phyloP scores from a whole-genome alignment of 345 rosid species.

The Heritiera fomes region DNA sequence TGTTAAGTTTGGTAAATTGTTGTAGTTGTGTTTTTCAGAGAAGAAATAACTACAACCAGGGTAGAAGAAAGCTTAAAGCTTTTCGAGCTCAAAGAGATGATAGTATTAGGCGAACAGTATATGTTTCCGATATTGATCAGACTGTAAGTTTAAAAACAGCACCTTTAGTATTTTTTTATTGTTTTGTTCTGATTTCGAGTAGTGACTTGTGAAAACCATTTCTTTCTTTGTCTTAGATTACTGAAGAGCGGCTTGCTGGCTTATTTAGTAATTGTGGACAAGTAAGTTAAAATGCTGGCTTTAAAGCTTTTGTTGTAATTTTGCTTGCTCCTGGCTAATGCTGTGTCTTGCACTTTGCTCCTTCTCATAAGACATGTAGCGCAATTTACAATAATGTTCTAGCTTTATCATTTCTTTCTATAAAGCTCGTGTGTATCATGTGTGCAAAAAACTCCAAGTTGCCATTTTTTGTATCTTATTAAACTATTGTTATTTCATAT shows the following conservation, averaged over 20 bases:
- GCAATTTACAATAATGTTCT: neutral
- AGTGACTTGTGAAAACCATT: neutral
- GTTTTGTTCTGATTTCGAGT: constrained; percentile 6
- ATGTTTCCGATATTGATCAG: constrained; percentile 65
- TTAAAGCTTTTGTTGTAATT: neutral
- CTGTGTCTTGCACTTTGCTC: neutral
- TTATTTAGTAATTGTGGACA: constrained; percentile 77
- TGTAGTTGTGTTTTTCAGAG: constrained; percentile 43
- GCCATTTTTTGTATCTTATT: neutral
- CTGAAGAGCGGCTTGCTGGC: constrained; percentile 87
- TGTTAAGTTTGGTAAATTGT: constrained; percentile 7
- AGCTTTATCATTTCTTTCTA: neutral
- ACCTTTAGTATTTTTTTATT: neutral
- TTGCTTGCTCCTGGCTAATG: neutral
- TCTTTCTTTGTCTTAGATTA: constrained; percentile 48
- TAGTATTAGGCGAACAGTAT: constrained; percentile 59
- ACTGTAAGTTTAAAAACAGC: constrained; percentile 37
- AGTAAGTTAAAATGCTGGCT: constrained; percentile 45
- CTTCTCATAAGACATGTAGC: neutral
- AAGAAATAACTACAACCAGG: constrained; percentile 57
- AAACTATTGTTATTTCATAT: neutral
- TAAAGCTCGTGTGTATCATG: neutral
- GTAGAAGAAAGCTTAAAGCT: constrained; percentile 54
- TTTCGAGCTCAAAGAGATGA: constrained; percentile 68
- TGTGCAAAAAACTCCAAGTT: neutral